Conservation (phyloP, 2,329 filamentous ascomycete genomes). For the Diaporthe sp. region DNA sequence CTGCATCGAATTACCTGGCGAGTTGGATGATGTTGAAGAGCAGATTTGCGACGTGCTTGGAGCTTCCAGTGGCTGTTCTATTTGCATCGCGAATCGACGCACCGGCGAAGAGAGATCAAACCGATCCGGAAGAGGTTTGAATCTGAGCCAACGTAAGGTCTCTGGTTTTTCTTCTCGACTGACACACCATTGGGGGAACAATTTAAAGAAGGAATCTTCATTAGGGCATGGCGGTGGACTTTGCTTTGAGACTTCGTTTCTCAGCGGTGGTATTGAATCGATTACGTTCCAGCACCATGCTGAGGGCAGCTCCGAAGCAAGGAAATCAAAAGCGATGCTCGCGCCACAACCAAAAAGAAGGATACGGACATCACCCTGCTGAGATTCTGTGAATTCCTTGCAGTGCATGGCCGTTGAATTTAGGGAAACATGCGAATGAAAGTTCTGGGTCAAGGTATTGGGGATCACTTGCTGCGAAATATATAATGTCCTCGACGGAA, state of each 20-base stretch:
- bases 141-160: not conserved
- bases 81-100: not conserved
- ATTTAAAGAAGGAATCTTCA: not conserved
- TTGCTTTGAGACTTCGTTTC: not conserved
- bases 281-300: not conserved
- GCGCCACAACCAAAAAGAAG: not conserved
- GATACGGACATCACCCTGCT: not conserved
- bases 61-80: not conserved
- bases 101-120: not conserved
- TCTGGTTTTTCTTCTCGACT: not conserved
- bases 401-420: not conserved
- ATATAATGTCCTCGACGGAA: not conserved
- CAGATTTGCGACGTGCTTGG: not conserved
- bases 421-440: not conserved
- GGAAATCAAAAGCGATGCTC: not conserved
- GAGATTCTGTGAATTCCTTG: not conserved
- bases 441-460: not conserved
- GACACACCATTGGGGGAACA: not conserved
- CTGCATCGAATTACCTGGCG: not conserved
- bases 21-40: not conserved
- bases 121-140: not conserved
- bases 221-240: not conserved
- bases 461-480: not conserved
- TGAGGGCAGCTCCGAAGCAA: not conserved
- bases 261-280: not conserved